Conservation (phyloP, 495 filamentous ascomycete genomes). For the Neurospora tetraspora region DNA sequence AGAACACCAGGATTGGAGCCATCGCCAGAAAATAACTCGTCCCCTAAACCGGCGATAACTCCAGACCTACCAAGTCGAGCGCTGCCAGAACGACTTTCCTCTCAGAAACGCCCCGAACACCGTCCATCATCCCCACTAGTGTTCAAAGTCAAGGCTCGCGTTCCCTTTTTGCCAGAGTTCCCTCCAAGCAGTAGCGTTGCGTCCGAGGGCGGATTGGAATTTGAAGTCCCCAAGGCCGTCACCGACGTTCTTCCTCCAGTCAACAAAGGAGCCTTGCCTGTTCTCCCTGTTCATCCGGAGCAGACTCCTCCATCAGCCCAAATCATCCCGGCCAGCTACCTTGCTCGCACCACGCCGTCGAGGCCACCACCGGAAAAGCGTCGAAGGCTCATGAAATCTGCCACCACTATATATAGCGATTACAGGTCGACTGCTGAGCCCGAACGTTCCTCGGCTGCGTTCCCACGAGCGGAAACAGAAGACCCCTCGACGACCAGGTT, state of each 20-base stretch:
- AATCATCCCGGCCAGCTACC: slow-evolving; percentile 26
- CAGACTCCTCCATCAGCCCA: slow-evolving; percentile 34
- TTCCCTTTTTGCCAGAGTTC: slow-evolving; percentile 5
- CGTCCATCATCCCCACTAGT: background rate
- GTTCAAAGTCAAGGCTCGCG: background rate
- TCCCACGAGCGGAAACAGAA: background rate
- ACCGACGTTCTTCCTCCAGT: slow-evolving; percentile 18
- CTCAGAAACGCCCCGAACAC: background rate
- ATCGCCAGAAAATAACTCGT: background rate
- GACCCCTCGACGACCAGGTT: background rate
- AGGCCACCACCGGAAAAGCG: slow-evolving; percentile 2
- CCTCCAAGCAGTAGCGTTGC: slow-evolving; percentile 23
- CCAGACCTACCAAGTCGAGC: background rate
- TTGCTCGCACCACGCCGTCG: background rate
- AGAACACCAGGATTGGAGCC: background rate
- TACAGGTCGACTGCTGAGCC: background rate
- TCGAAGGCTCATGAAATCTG: slow-evolving; percentile 5
- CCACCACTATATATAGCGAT: background rate
- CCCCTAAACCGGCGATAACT: background rate
- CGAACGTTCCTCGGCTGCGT: background rate
- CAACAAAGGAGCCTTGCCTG: slow-evolving; percentile 8
- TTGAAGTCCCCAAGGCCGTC: slow-evolving; percentile 41
- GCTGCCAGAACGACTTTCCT: background rate
- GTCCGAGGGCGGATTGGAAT: slow-evolving; percentile 45
- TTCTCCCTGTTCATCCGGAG: background rate